Percentiles rank a stretch among this genome's conserved stretches.
Conservation (phyloP, 148 eudicot species). For the Limonium bicolor region DNA sequence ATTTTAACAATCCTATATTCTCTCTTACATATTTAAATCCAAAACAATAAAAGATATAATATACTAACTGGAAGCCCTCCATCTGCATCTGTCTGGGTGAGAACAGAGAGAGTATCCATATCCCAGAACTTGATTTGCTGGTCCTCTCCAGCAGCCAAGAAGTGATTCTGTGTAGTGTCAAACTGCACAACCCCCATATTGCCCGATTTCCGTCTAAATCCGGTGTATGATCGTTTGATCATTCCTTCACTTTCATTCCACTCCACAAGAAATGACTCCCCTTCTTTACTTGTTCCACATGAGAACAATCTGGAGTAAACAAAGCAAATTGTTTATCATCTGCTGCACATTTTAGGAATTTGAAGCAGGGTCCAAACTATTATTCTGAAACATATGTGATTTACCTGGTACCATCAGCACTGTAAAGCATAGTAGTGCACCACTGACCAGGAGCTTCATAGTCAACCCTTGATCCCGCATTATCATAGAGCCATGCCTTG, state of each 20-base stretch:
- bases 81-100: conserved; percentile 39
- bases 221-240: conserved; percentile 39
- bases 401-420: conserved; percentile 58
- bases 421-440: conserved; percentile 50
- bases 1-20: no score
- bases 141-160: conserved; percentile 62
- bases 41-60: not conserved
- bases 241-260: conserved; percentile 71
- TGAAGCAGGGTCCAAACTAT: not conserved
- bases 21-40: no score
- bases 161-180: conserved; percentile 39
- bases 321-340: no score
- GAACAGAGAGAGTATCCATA: conserved; percentile 35
- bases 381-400: not conserved
- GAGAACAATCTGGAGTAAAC: conserved; percentile 36
- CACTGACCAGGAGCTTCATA: conserved; percentile 66
- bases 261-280: conserved; percentile 53
- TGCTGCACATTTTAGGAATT: conserved; percentile 1
- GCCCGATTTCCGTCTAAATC: conserved; percentile 51
- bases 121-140: conserved; percentile 54
- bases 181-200: conserved; percentile 56
- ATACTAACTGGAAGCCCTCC: conserved; percentile 56
- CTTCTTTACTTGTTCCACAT: conserved; percentile 62
- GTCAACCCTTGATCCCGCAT: conserved; percentile 38
- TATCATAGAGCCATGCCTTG: conserved; percentile 68